These are phyloP conservation scores for Linaria vulgaris DNA, from an alignment of 257 asterid species.

Conservation along the genomic window DNA sequence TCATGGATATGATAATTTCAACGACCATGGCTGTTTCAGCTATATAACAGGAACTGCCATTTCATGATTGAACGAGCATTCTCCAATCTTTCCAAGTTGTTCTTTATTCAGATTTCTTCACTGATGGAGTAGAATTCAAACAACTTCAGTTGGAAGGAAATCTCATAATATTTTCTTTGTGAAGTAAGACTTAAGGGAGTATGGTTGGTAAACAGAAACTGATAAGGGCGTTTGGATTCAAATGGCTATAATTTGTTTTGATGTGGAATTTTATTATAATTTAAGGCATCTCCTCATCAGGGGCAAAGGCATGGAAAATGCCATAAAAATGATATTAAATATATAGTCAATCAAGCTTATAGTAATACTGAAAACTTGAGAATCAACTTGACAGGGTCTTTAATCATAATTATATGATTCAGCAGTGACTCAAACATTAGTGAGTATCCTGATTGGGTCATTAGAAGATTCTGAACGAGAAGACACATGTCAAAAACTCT, in stretches of 20 bases:
- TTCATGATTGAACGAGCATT: too few species aligned
- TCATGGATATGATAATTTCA: slow-evolving; percentile 48
- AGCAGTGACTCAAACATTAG: slow-evolving; percentile 22
- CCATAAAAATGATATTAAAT: slow-evolving; percentile 8
- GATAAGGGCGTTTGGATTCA: slow-evolving; percentile 30
- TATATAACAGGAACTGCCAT: not conserved
- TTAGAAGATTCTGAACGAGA: too few species aligned
- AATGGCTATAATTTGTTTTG: slow-evolving; percentile 27
- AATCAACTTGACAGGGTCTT: slow-evolving; percentile 17
- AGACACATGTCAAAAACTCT: too few species aligned
- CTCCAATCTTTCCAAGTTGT: too few species aligned
- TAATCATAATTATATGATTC: slow-evolving; percentile 25
- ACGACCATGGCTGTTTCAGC: slow-evolving; percentile 31
- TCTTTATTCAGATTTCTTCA: too few species aligned
- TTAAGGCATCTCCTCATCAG: not conserved
- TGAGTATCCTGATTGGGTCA: not conserved
- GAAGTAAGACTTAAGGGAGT: too few species aligned
- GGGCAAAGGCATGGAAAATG: not conserved
- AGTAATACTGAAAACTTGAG: not conserved
- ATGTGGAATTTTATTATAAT: slow-evolving; percentile 19
- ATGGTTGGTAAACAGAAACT: slow-evolving; percentile 25
- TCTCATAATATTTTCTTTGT: too few species aligned
- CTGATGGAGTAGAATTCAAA: too few species aligned
- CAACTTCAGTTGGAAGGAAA: too few species aligned
- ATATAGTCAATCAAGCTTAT: too few species aligned